Base-by-base conservation (phyloP, 495 filamentous ascomycete species). In the Bacidia gigantensis region DNA sequence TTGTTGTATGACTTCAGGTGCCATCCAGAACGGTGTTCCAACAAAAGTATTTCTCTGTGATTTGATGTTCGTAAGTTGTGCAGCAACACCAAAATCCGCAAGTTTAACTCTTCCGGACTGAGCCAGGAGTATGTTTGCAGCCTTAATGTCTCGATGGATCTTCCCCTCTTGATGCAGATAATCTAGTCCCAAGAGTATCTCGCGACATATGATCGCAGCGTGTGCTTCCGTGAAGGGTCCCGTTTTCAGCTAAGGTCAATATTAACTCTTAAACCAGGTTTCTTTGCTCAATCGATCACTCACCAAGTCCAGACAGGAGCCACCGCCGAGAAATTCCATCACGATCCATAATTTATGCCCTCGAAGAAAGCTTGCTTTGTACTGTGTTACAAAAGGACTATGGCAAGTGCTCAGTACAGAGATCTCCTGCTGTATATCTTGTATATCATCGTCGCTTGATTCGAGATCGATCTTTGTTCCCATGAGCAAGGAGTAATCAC, bases 1-100 rank as follows among this genome's bases (percentile, higher is more conserved):
- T 69, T 97, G 90, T 67, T 96, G 84, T 58, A 98, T 98, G 17
- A 98, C 92, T 64, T 98, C 92, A 7, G 92, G 92, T 3, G 92
- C 92, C 92, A 98, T 98, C 92, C 92, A 98, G 69, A 94, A 98
- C 0, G 92, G 92, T 2, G 92, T 98, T 7, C 92, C 92, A n/a
- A 98, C 92, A 61, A 98, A 97, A 0, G 92, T 98, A 60, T 95
- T 94, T 22, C 92, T 84, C 70, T 95, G 88, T 7, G 92, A 95
- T 69, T 96, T 97, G 65, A 95, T 95, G 66, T 95, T 93, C 53
- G 87, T 89, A 51, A 99, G 75, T 63, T 99, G 92, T 12, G 90
- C 92, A 9, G 92, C 92, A 26, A 99, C 92, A 44, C 92, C 92
- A 62, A 99, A 99, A 69, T 99, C 92, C 18, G 93, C 92, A 53